These are phyloP conservation scores for Fraxinus velutina DNA, from an alignment of 305 asterid genomes.

Conservation along the genomic window DNA sequence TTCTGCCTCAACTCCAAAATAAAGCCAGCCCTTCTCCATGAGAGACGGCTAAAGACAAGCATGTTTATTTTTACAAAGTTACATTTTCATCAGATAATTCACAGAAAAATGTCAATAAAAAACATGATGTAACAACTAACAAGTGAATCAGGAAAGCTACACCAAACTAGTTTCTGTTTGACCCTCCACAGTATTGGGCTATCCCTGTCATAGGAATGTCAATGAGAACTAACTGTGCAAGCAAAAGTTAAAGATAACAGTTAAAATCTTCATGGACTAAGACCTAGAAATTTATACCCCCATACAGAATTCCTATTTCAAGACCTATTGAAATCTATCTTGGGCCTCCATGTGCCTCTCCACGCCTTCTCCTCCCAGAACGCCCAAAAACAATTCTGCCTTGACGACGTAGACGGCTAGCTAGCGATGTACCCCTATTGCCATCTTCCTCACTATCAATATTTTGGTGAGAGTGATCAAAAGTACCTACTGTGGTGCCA, in stretches of 20 bases:
- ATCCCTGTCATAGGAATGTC: slow-evolving; percentile 31
- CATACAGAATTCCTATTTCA: slow-evolving; percentile 11
- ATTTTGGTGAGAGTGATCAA: slow-evolving; percentile 43
- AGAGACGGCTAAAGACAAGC: neutral
- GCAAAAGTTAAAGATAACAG: slow-evolving; percentile 34
- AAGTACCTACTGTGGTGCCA: slow-evolving; percentile 11
- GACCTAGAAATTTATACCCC: slow-evolving; percentile 17
- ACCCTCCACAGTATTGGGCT: slow-evolving; percentile 39
- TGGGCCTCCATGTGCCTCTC: slow-evolving; percentile 48
- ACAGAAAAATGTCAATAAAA: slow-evolving; percentile 28
- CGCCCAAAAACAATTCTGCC: slow-evolving; percentile 66
- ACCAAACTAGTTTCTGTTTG: slow-evolving; percentile 27
- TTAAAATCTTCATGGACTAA: slow-evolving; percentile 30
- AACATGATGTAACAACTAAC: slow-evolving; percentile 14
- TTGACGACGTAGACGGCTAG: slow-evolving; percentile 48
- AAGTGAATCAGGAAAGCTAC: slow-evolving; percentile 31
- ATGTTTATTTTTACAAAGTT: neutral
- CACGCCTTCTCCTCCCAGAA: slow-evolving; percentile 64
- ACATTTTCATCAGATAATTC: slow-evolving; percentile 15
- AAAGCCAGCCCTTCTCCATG: neutral
- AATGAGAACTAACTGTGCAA: slow-evolving; percentile 31
- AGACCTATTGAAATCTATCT: slow-evolving; percentile 27
- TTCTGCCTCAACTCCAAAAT: neutral
- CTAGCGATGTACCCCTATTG: slow-evolving; percentile 45
- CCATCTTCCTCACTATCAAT: slow-evolving; percentile 29